Base-by-base conservation (phyloP, 495 filamentous ascomycete genomes). In the Corynascus novoguineensis region DNA sequence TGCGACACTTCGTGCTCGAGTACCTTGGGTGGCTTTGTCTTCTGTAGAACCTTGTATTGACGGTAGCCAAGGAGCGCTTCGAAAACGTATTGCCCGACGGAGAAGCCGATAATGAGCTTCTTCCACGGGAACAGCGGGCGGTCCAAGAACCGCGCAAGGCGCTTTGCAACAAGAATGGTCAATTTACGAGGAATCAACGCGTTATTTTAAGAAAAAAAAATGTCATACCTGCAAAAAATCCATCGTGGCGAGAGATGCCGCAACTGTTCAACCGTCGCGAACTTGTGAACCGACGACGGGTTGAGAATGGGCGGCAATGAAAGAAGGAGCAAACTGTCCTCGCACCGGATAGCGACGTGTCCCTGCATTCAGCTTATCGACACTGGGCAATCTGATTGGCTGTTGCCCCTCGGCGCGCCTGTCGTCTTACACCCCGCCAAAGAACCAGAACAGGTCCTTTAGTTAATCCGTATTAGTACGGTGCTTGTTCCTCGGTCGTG, bases 51-150 rank as follows among this genome's bases (percentile, higher is more conserved):
- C 42, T 81, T 79, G 66, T 96, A 96, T 67, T 98, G 93, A 24
- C 95, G 89, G 42, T 87, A 72, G 17, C 87, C 88, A 4, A 98
- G 81, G 68, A 89, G 86, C 50, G 84, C 83, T 66, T 97, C 93
- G 61, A 98, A 86, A 45, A 88, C 67, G 68, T 86, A 97, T 68
- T 98, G 90, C 44, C 83, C 87, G 58, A 96, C 60, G 11, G 90
- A 92, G 75, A 98, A 97, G 53, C 90, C 88, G 54, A 97, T 83
- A 64, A 98, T 89, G 57, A 98, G 83, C 67, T 81, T 85, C 85
- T 97, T 98, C 93, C 93, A 98, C 51, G 95, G 92, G 75, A 97
- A 93, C 61, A 86, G 76, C 51, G 93, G 92, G 63, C 88, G 84
- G 78, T 98, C 95, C 46, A 97, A 85, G 68, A 85, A 82, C 71